phyloP scores from a whole-genome alignment of 2,329 filamentous ascomycete genomes.

The Sporothrix humicola region DNA sequence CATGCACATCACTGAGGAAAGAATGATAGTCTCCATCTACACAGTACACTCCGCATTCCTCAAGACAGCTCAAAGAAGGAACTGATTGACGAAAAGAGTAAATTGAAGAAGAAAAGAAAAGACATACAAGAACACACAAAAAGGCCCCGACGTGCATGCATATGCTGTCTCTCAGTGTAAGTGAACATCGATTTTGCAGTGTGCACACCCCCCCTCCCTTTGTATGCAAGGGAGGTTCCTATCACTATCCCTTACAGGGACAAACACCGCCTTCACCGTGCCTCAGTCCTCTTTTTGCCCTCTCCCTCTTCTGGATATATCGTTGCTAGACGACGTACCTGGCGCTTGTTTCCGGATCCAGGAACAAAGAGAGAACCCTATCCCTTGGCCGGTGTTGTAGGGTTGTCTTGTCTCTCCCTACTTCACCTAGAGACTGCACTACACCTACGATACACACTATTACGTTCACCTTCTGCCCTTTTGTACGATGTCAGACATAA shows the following conservation, averaged over 20 bases:
- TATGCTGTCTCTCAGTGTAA: background rate
- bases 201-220: background rate
- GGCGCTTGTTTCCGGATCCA: slow-evolving; percentile 1
- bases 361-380: slow-evolving; percentile 1
- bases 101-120: slow-evolving; percentile 4
- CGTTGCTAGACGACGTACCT: background rate
- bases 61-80: slow-evolving; percentile 6
- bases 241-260: slow-evolving; percentile 15
- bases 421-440: background rate
- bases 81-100: background rate
- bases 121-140: too few species aligned
- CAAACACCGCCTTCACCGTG: background rate
- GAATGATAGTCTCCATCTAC: background rate
- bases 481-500: background rate
- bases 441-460: background rate
- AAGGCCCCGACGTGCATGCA: slow-evolving; percentile 10
- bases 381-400: slow-evolving; percentile 1
- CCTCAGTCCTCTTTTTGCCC: background rate
- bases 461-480: background rate
- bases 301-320: background rate
- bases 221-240: background rate
- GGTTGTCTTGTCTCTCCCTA: background rate
- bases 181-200: background rate
- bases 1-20: background rate
- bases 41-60: slow-evolving; percentile 16